Conservation (phyloP, 192 early-diverging fungal species). For the Backusella liffmaniae region DNA sequence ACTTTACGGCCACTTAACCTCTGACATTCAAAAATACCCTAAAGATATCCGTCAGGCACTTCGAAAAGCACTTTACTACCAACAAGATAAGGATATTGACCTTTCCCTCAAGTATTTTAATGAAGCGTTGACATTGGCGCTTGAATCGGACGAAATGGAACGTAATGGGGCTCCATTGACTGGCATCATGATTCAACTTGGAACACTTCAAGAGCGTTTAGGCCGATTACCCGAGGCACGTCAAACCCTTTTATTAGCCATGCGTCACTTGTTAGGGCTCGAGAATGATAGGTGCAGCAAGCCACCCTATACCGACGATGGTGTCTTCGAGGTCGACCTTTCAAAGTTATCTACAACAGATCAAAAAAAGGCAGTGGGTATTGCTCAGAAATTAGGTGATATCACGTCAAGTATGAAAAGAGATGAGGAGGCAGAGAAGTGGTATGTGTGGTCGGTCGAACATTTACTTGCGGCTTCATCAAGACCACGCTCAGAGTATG, state of each 20-base stretch:
- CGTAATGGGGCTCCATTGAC: constrained; percentile 48
- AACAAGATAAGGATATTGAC: constrained; percentile 47
- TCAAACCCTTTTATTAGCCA: constrained; percentile 34
- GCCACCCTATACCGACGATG: constrained; percentile 6
- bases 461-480: constrained; percentile 33
- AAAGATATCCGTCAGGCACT: constrained; percentile 46
- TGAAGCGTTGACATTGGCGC: constrained; percentile 43
- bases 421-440: constrained; percentile 53
- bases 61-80: constrained; percentile 54
- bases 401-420: constrained; percentile 37
- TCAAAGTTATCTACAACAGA: constrained; percentile 33
- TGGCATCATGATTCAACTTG: constrained; percentile 60
- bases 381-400: constrained; percentile 59
- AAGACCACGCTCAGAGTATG: constrained; percentile 18
- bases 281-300: constrained; percentile 13
- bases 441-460: constrained; percentile 57
- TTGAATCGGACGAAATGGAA: constrained; percentile 40
- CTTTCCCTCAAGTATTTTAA: constrained; percentile 46
- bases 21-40: constrained; percentile 54
- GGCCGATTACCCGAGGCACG: constrained; percentile 44
- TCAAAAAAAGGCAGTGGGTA: constrained; percentile 44
- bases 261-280: constrained; percentile 20
- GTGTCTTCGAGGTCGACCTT: constrained; percentile 6
- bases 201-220: constrained; percentile 44
- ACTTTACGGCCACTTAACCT: constrained; percentile 51